Conservation (phyloP, 176 grass and related monocot species). For the Metroxylon sagu region DNA sequence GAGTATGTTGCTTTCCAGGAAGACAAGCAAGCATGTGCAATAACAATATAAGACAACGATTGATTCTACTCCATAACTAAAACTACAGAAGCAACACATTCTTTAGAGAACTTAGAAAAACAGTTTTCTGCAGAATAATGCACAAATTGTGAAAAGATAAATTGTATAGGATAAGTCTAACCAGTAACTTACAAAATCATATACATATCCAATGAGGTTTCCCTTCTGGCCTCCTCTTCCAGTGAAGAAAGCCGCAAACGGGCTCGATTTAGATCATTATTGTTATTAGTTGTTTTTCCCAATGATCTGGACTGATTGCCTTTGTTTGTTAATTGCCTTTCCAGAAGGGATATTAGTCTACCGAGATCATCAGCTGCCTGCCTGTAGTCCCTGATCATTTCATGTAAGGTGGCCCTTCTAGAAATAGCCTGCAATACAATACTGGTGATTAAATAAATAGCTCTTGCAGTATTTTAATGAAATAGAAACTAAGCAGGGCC, state of each 20-base stretch:
- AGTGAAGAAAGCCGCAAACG: constrained; percentile 46
- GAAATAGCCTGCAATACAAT: constrained; percentile 64
- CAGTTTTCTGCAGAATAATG: too few species aligned
- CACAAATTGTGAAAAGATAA: constrained; percentile 3
- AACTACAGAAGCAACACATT: too few species aligned
- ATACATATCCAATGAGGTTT: constrained; percentile 51
- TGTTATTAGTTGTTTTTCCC: constrained; percentile 26
- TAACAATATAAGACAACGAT: too few species aligned
- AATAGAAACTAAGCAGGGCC: too few species aligned
- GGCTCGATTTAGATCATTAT: constrained; percentile 43
- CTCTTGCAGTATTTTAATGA: too few species aligned
- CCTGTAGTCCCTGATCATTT: constrained; percentile 67
- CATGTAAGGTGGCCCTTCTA: constrained; percentile 76
- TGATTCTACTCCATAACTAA: too few species aligned
- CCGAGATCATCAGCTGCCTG: constrained; percentile 66
- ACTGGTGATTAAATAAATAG: too few species aligned
- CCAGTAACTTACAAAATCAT: constrained; percentile 74
- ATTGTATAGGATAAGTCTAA: not conserved
- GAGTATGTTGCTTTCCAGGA: too few species aligned
- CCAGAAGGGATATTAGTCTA: constrained; percentile 61
- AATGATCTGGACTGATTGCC: constrained; percentile 34
- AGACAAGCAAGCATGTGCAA: too few species aligned
- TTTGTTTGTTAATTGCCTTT: constrained; percentile 42
- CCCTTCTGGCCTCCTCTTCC: constrained; percentile 54
- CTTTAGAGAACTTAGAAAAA: too few species aligned